These are phyloP conservation scores for Eucalyptus marginata DNA, from an alignment of 345 rosid genomes.

Conservation along the genomic window DNA sequence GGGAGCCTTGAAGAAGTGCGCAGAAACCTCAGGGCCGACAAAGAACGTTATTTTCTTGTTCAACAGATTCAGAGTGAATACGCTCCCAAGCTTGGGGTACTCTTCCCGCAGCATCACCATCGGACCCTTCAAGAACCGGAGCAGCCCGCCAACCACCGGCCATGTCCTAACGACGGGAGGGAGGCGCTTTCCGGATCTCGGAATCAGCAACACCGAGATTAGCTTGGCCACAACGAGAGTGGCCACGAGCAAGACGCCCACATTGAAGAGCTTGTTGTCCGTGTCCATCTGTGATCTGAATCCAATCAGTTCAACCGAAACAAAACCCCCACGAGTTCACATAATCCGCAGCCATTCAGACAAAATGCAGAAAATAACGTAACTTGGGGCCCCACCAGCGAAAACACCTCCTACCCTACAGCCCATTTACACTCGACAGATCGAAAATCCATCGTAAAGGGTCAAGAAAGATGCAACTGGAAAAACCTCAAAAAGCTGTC, in stretches of 20 bases:
- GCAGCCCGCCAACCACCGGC: conserved; percentile 68
- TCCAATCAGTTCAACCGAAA: neutral
- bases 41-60: conserved; percentile 85
- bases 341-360: neutral
- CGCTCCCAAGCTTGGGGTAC: conserved; percentile 84
- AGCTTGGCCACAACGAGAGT: conserved; percentile 71
- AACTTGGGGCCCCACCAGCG: neutral
- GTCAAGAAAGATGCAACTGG: neutral
- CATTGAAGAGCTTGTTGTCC: conserved; percentile 47
- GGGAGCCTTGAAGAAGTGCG: conserved; percentile 90
- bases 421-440: neutral
- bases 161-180: conserved; percentile 60
- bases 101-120: conserved; percentile 77
- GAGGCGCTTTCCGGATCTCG: conserved; percentile 52
- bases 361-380: neutral
- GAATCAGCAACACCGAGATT: conserved; percentile 40
- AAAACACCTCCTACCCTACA: neutral
- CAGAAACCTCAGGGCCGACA: conserved; percentile 93
- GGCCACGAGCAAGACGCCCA: conserved; percentile 46
- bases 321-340: neutral
- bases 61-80: conserved; percentile 62
- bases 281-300: conserved; percentile 19
- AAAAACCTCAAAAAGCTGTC: neutral
- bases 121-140: conserved; percentile 73
- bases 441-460: neutral